Base-by-base conservation (phyloP, 805 yeast genomes). In the Starmerella sirachaensis region DNA sequence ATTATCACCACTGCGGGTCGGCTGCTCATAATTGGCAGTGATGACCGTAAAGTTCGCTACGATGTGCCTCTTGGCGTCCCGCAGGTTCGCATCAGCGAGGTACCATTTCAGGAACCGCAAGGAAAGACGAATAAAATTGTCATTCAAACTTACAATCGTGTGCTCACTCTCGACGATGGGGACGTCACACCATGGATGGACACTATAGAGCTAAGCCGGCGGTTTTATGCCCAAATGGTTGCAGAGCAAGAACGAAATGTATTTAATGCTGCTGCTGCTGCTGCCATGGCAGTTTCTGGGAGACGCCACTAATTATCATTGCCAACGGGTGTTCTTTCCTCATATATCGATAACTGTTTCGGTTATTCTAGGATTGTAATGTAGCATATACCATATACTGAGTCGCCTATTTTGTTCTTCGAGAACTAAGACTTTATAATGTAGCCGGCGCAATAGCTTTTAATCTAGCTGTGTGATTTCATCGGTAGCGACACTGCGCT, bases 1-100 rank as follows among this genome's bases (percentile, higher is more conserved):
- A 48, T 59, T n/a, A 38, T 61, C n/a, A 48, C 58, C 18, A 61
- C 65, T 5, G 52, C 59, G 1, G 42, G 48, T 12, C 61, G 60
- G 7, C 49, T 64, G 20, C 41, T 59, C 31, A 40, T 61, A n/a
- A 35, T 61, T 6, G 33, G 51, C 14, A 50, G 50, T 13, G 59
- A 59, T 19, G 62, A 58, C 26, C 51, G 49, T 32, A 47, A 49
- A 33, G 32, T 56, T 16, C 50, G 54, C 19, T 38, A 46, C 25
- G 64, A 61, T 44, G 47, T 61, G 11, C 54, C 52, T 5, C 35
- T 61, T 5, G 56, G 55, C 7, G 50, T 50, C 18, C 63, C 64
- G 7, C 55, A 53, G 42, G 53, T 57, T 31, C 37, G 35, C 6
- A 43, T 61, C 6, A 46, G 58, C n/a, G 62, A 57, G 29, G 52